Percentiles rank a stretch among this genome's conserved stretches.
phyloP scores from a whole-genome alignment of 1,284 basidiomycete genomes.

The Naganishia sp. region DNA sequence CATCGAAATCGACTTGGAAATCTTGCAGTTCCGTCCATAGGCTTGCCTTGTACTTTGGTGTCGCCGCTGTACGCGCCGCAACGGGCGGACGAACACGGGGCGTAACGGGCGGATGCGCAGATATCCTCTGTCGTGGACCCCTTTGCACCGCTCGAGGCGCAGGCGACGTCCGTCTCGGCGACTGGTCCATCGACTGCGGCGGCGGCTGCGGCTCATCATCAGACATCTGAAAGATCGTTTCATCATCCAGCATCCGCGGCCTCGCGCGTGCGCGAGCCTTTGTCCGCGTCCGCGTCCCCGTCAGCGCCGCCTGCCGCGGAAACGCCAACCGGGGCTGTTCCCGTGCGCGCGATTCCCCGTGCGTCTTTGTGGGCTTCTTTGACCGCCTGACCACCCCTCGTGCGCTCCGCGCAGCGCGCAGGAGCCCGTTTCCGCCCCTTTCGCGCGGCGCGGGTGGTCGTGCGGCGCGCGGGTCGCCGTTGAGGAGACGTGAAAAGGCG shows the following conservation, averaged over 20 bases:
- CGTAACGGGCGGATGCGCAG: neutral
- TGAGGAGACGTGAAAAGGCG: slow-evolving; percentile 5
- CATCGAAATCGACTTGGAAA: slow-evolving; percentile 51
- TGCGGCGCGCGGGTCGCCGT: slow-evolving; percentile 1
- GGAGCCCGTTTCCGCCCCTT: neutral
- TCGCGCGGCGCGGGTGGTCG: neutral
- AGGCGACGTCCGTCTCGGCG: neutral
- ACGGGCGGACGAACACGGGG: neutral
- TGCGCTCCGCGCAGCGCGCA: slow-evolving; percentile 10
- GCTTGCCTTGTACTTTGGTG: slow-evolving; percentile 26
- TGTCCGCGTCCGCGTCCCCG: neutral
- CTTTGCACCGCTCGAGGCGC: slow-evolving; percentile 5
- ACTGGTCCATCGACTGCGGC: neutral
- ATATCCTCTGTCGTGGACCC: neutral
- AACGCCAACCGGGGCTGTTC: slow-evolving; percentile 13
- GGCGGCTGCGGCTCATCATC: neutral
- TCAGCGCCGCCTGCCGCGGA: neutral
- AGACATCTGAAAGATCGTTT: slow-evolving; percentile 27
- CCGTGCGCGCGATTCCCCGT: neutral
- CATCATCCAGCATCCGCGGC: slow-evolving; percentile 28
- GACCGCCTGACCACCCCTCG: slow-evolving; percentile 3
- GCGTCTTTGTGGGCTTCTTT: neutral
- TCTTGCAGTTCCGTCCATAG: slow-evolving; percentile 52
- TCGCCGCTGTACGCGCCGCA: neutral
- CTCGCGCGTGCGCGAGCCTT: neutral